These are phyloP conservation scores for Globisporangium cystogenes DNA, from an alignment of 352 stramenopile genomes.

Conservation along the genomic window DNA sequence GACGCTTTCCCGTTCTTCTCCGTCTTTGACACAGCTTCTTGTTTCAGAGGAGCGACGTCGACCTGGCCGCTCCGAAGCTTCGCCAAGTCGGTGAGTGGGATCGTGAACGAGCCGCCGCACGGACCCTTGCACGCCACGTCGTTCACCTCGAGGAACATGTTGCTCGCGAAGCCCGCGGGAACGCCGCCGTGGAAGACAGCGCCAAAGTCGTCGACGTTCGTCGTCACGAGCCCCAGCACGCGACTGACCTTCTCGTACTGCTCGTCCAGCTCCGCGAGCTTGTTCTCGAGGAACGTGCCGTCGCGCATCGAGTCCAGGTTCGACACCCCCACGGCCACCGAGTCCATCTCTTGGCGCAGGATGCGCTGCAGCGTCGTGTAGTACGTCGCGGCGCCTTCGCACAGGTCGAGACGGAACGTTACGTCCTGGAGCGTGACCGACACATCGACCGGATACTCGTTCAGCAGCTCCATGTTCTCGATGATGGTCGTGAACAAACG, in stretches of 20 bases:
- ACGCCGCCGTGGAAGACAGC: conserved; percentile 54
- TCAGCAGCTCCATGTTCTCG: conserved; percentile 46
- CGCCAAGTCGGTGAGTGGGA: conserved; percentile 49
- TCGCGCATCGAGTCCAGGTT: conserved; percentile 55
- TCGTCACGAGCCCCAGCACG: conserved; percentile 44
- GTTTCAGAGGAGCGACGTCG: not conserved
- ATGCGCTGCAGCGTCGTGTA: conserved; percentile 59
- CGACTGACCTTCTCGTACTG: conserved; percentile 51
- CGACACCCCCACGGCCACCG: conserved; percentile 39
- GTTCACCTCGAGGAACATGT: conserved; percentile 45
- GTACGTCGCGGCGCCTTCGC: conserved; percentile 43
- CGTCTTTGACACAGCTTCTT: not conserved
- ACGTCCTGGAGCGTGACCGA: conserved; percentile 62
- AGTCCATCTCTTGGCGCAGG: conserved; percentile 64
- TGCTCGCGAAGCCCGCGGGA: conserved; percentile 42
- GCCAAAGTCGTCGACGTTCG: conserved; percentile 59
- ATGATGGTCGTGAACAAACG: conserved; percentile 27
- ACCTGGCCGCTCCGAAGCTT: conserved; percentile 12
- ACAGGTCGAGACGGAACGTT: conserved; percentile 60
- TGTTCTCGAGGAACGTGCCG: conserved; percentile 48
- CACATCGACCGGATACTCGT: conserved; percentile 64
- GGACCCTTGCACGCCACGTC: conserved; percentile 64
- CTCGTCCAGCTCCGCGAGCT: conserved; percentile 43
- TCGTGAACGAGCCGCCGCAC: conserved; percentile 43
- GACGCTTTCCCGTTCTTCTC: conserved; percentile 3